phyloP scores from a whole-genome alignment of 148 eudicot species.

The Vaccinium vitisidaea region DNA sequence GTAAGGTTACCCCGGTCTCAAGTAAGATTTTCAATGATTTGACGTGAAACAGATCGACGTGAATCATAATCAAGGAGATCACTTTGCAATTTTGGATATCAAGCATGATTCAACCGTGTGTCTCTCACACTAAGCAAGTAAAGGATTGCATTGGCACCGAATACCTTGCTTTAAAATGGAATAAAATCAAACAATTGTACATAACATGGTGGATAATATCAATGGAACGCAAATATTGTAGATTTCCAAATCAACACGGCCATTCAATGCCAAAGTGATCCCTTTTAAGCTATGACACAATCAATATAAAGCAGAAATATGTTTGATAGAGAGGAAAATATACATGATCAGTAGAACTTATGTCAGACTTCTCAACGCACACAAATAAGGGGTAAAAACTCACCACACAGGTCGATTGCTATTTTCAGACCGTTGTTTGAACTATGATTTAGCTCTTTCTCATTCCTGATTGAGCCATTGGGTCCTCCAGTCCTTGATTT shows the following conservation, averaged over 20 bases:
- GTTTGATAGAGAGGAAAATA: background rate
- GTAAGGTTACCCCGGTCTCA: background rate
- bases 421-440: constrained; percentile 66
- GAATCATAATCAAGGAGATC: constrained; percentile 8
- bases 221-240: background rate
- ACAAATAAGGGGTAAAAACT: constrained; percentile 3
- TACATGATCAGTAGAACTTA: background rate
- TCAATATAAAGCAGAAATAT: background rate
- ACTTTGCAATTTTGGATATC: background rate
- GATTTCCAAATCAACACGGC: background rate
- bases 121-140: background rate
- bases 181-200: background rate
- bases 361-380: background rate
- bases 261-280: background rate
- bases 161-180: background rate
- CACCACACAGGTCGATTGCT: constrained; percentile 82
- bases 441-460: constrained; percentile 50
- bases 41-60: background rate
- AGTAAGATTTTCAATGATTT: background rate
- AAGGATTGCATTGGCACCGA: background rate
- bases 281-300: background rate
- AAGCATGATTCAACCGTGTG: background rate
- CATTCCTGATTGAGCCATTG: constrained; percentile 77
- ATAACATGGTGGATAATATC: background rate
- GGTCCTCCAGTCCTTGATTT: constrained; percentile 90